phyloP scores from a whole-genome alignment of 495 filamentous ascomycete species.

The Schizothecium vesticola region DNA sequence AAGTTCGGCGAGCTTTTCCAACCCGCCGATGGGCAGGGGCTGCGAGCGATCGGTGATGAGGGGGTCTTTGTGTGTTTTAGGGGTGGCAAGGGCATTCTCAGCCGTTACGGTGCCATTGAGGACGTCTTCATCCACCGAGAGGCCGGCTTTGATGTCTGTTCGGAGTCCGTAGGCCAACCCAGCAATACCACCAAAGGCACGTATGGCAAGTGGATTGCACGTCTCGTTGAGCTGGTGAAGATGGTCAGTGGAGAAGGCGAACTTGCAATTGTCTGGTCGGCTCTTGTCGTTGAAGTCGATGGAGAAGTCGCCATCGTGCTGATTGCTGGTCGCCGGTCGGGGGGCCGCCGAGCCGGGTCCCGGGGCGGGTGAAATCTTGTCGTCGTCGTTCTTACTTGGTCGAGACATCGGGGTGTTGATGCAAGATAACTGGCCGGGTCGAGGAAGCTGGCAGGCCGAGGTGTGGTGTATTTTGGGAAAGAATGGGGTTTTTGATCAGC shows the following conservation, averaged over 20 bases:
- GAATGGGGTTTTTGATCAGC: not conserved
- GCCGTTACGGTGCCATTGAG: not conserved
- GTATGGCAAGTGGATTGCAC: not conserved
- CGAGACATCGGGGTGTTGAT: not conserved
- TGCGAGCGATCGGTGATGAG: not conserved
- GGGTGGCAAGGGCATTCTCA: not conserved
- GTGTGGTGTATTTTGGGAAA: not conserved
- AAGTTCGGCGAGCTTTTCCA: not conserved
- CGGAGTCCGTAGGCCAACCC: not conserved
- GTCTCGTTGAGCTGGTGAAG: not conserved
- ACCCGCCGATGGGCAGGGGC: not conserved
- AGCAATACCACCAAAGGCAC: not conserved
- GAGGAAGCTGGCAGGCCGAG: not conserved
- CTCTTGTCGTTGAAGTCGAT: not conserved
- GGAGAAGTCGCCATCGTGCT: not conserved
- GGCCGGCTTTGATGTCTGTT: not conserved
- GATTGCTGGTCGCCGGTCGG: not conserved
- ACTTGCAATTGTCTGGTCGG: conserved; percentile 1
- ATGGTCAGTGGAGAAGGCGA: conserved; percentile 2
- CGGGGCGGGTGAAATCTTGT: not conserved
- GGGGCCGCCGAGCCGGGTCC: not conserved
- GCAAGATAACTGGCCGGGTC: not conserved
- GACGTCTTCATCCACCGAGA: conserved; percentile 1
- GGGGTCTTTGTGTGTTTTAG: not conserved
- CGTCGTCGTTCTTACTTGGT: not conserved